A percentile compares a stretch with the other conserved stretches of the same genome.
phyloP scores from a whole-genome alignment of 805 yeast species.

The Brettanomyces bruxellensis region DNA sequence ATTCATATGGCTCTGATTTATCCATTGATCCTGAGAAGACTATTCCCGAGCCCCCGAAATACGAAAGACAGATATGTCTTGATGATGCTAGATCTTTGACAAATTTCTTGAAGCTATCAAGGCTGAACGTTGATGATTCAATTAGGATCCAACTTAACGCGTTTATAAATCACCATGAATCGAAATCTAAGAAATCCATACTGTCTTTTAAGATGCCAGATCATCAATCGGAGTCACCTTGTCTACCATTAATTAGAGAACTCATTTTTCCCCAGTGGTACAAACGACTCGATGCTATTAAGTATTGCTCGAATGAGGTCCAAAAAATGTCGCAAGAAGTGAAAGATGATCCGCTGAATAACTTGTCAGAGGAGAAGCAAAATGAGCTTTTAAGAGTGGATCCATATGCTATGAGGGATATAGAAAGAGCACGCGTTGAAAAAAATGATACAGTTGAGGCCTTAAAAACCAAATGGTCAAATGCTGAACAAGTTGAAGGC shows the following conservation, averaged over 20 bases:
- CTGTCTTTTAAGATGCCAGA: conserved; percentile 7
- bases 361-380: conserved; percentile 12
- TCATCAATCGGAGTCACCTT: conserved; percentile 14
- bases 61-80: conserved; percentile 23
- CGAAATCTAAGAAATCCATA: conserved; percentile 10
- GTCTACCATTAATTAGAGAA: conserved; percentile 26
- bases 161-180: conserved; percentile 23
- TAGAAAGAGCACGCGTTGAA: conserved; percentile 20
- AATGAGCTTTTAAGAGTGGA: conserved; percentile 29
- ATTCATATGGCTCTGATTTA: neutral
- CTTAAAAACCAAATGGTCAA: conserved; percentile 28
- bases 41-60: conserved; percentile 20
- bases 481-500: conserved; percentile 32
- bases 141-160: conserved; percentile 35
- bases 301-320: conserved; percentile 31
- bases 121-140: conserved; percentile 36
- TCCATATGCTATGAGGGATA: conserved; percentile 41
- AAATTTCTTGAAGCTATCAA: conserved; percentile 27
- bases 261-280: conserved; percentile 40
- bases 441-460: conserved; percentile 21
- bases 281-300: conserved; percentile 30
- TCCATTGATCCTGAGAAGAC: conserved; percentile 15
- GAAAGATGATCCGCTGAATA: conserved; percentile 5
- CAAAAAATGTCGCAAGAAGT: conserved; percentile 13
- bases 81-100: conserved; percentile 25